Evolutionary conservation across 306 rosid genomes (phyloP).

Genomic region (Begonia fuchsioides): DNA sequence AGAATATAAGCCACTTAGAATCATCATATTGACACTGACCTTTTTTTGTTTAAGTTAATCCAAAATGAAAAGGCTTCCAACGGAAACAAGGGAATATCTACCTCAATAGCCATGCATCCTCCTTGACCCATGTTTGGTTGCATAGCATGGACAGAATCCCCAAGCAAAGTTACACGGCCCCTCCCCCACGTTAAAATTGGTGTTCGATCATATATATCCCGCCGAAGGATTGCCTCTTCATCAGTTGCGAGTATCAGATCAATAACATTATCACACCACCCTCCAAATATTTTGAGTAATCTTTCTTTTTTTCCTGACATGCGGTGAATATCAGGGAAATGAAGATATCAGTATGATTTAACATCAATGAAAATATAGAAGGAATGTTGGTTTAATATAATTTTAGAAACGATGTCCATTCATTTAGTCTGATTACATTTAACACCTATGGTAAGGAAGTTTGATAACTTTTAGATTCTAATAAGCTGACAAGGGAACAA

Average conservation of each 20-base stretch:
- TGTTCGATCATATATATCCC: constrained; percentile 76
- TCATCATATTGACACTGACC: too few relatives aligned
- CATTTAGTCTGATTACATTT: too few relatives aligned
- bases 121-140: constrained; percentile 99
- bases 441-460: too few relatives aligned
- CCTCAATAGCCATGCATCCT: constrained; percentile 99
- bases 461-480: too few relatives aligned
- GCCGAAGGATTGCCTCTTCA: constrained; percentile 77
- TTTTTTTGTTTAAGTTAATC: too few relatives aligned
- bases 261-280: constrained; percentile 86
- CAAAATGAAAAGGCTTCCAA: not conserved
- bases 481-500: too few relatives aligned
- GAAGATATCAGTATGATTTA: too few relatives aligned
- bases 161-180: constrained; percentile 84
- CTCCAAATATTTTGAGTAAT: constrained; percentile 56
- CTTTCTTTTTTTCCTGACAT: constrained; percentile 69
- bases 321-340: not conserved
- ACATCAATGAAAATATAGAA: too few relatives aligned
- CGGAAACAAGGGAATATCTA: constrained; percentile 4
- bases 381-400: too few relatives aligned
- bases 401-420: too few relatives aligned
- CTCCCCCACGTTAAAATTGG: constrained; percentile 86
- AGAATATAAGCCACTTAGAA: too few relatives aligned
- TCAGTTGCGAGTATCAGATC: constrained; percentile 71
- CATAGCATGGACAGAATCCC: constrained; percentile 98